Conservation (phyloP, 306 rosid genomes). For the Vachellia pachyceras region DNA sequence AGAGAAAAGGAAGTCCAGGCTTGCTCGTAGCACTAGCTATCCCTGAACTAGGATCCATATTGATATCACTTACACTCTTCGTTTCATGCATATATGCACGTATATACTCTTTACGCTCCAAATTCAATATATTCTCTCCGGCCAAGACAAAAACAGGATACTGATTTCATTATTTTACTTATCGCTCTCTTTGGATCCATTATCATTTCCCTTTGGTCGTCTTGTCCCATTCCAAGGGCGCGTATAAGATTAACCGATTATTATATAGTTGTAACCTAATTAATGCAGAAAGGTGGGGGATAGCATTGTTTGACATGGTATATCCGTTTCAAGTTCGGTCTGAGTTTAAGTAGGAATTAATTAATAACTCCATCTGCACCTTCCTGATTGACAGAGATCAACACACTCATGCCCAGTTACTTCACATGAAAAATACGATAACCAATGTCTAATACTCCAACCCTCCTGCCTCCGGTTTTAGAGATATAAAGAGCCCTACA, state of each 20-base stretch:
- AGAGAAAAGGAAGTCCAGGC: conserved; percentile 48
- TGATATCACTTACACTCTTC: not conserved
- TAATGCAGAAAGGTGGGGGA: not conserved
- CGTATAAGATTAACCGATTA: not conserved
- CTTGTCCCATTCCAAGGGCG: not conserved
- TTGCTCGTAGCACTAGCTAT: conserved; percentile 56
- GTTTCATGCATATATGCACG: not conserved
- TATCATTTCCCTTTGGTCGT: not conserved
- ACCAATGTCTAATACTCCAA: too few relatives aligned
- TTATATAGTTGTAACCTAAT: not conserved
- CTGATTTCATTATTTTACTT: not conserved
- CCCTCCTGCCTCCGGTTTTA: too few relatives aligned
- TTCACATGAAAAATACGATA: not conserved
- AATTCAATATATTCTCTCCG: not conserved
- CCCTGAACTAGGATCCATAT: conserved; percentile 33
- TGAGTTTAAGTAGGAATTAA: not conserved
- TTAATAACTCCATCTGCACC: not conserved
- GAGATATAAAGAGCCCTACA: too few relatives aligned
- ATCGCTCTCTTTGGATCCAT: not conserved
- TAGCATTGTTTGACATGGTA: not conserved
- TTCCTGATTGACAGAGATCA: not conserved
- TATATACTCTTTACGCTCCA: not conserved
- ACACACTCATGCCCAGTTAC: not conserved
- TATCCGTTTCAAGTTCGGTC: not conserved
- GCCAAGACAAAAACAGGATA: not conserved